Evolutionary conservation across 192 early-diverging fungal genomes (phyloP).

Genomic region (Coemansia sp.): DNA sequence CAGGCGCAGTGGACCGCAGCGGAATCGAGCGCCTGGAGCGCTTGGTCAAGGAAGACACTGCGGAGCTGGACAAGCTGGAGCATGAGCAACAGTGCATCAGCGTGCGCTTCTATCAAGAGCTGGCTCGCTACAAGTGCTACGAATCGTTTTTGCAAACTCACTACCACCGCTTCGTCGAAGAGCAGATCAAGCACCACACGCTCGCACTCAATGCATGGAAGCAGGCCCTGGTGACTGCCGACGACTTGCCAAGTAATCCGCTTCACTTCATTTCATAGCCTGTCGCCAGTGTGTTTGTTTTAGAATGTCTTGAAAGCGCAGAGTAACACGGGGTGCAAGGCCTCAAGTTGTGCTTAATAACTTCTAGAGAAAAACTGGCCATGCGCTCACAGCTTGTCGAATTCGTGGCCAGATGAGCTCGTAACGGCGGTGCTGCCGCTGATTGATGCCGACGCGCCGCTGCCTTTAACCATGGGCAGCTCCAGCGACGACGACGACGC

Average conservation of each 20-base stretch:
- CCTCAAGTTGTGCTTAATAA: too few relatives aligned
- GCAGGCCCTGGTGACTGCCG: conserved; percentile 46
- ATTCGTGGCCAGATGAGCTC: conserved; percentile 21
- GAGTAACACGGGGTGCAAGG: too few relatives aligned
- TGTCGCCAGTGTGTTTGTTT: too few relatives aligned
- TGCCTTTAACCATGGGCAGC: conserved; percentile 12
- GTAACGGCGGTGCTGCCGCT: conserved; percentile 1
- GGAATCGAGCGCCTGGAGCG: conserved; percentile 42
- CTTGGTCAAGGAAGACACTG: conserved; percentile 29
- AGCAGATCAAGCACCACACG: conserved; percentile 52
- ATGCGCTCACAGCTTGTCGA: conserved; percentile 22
- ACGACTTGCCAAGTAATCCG: conserved; percentile 44
- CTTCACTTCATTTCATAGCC: conserved; percentile 43
- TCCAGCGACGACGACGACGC: conserved; percentile 47
- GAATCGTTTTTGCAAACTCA: conserved; percentile 44
- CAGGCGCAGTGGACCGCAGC: conserved; percentile 14
- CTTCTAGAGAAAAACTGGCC: not conserved
- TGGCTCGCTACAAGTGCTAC: conserved; percentile 49
- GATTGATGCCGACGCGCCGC: conserved; percentile 11
- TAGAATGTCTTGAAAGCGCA: too few relatives aligned
- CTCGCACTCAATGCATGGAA: conserved; percentile 49
- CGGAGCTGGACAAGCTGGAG: conserved; percentile 39
- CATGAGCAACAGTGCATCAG: conserved; percentile 45
- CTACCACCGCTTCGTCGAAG: conserved; percentile 40
- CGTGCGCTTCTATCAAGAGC: conserved; percentile 47